Percentiles rank a stretch among this genome's conserved stretches.
Evolutionary conservation across 371 early-diverging fungal species (phyloP).

Genomic region (Apophysomyces sp.): DNA sequence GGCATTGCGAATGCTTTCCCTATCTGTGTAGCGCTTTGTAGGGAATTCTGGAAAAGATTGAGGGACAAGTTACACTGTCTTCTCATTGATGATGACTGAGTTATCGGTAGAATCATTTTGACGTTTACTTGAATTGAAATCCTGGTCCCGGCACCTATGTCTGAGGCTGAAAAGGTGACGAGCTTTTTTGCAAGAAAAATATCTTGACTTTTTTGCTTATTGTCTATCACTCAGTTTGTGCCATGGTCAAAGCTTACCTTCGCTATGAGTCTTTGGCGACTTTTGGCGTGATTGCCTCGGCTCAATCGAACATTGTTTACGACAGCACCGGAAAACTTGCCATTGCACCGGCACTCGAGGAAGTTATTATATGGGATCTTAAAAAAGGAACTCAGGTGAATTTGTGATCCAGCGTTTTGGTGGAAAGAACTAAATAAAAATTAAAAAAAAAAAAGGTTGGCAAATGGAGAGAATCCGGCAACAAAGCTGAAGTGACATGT

Average conservation of each 20-base stretch:
- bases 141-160: too few species aligned
- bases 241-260: constrained; percentile 80
- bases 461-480: constrained; percentile 75
- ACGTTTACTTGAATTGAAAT: background rate
- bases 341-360: constrained; percentile 82
- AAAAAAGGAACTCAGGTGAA: constrained; percentile 77
- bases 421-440: background rate
- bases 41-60: too few species aligned
- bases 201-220: too few species aligned
- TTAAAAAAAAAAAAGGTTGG: constrained; percentile 39
- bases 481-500: constrained; percentile 79
- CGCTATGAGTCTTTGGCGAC: constrained; percentile 76
- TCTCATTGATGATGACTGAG: too few species aligned
- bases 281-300: constrained; percentile 86
- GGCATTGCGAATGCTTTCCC: too few species aligned
- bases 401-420: constrained; percentile 5
- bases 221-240: background rate
- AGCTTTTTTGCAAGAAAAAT: too few species aligned
- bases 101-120: too few species aligned
- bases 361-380: constrained; percentile 83
- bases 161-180: too few species aligned
- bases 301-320: constrained; percentile 67
- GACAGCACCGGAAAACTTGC: constrained; percentile 71
- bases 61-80: too few species aligned
- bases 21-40: too few species aligned